These are phyloP conservation scores for Phoenix dactylifera DNA, from an alignment of 176 grass and related monocot species.

Conservation along the genomic window DNA sequence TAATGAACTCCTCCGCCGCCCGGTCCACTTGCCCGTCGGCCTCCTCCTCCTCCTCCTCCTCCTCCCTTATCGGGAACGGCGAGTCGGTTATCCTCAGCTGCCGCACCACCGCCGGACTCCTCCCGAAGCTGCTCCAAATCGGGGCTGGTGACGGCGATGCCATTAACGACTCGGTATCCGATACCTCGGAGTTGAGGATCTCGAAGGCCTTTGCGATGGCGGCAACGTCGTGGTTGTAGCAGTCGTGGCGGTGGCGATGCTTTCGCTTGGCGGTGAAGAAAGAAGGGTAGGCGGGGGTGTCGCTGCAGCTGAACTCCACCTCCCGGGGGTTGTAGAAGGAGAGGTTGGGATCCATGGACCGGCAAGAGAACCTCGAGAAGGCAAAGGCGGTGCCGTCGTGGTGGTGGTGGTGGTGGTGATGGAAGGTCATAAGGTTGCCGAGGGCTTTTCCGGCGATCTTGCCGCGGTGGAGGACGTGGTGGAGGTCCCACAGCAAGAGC, in stretches of 20 bases:
- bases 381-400: neutral
- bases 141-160: constrained; percentile 45
- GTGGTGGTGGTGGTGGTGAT: constrained; percentile 10
- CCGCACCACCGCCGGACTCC: constrained; percentile 30
- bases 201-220: constrained; percentile 52
- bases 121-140: constrained; percentile 44
- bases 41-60: constrained; percentile 29
- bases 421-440: constrained; percentile 34
- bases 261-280: constrained; percentile 24
- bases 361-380: neutral
- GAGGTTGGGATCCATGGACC: constrained; percentile 14
- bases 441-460: constrained; percentile 57
- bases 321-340: constrained; percentile 32
- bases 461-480: constrained; percentile 60
- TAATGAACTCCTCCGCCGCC: constrained; percentile 60
- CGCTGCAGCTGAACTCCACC: constrained; percentile 92
- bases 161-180: neutral
- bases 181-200: constrained; percentile 37
- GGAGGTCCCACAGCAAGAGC: constrained; percentile 56
- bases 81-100: constrained; percentile 86
- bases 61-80: constrained; percentile 47
- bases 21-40: constrained; percentile 38
- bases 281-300: constrained; percentile 39
- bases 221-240: constrained; percentile 26
- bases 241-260: constrained; percentile 13